These are phyloP conservation scores for Mycena latifolia DNA, from an alignment of 768 basidiomycete species.

Conservation along the genomic window DNA sequence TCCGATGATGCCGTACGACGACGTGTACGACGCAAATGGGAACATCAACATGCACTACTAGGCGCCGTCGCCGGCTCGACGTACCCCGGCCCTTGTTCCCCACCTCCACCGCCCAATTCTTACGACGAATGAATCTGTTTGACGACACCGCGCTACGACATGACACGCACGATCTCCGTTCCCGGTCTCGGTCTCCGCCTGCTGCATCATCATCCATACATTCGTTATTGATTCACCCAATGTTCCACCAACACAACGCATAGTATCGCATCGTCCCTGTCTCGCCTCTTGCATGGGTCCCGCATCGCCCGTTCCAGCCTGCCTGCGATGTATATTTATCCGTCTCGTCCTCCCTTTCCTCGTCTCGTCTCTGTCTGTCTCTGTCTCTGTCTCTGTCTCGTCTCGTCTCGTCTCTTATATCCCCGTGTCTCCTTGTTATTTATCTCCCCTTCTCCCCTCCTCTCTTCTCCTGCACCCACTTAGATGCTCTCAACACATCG, in stretches of 20 bases:
- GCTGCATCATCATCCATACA: constrained; percentile 15
- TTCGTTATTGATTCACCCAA: constrained; percentile 1
- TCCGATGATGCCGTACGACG: constrained; percentile 37
- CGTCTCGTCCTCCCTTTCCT: background rate
- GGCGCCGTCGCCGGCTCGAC: constrained; percentile 28
- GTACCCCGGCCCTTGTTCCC: background rate
- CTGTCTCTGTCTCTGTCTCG: too few species aligned
- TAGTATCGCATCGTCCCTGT: constrained; percentile 22
- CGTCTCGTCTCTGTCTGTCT: too few species aligned
- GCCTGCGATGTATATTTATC: constrained; percentile 28
- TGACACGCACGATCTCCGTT: constrained; percentile 28
- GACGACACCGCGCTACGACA: constrained; percentile 22
- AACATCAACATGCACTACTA: constrained; percentile 30
- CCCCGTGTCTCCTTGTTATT: constrained; percentile 17
- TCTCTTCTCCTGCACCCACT: too few species aligned
- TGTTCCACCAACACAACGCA: constrained; percentile 18
- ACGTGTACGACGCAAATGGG: constrained; percentile 30
- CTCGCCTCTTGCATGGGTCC: constrained; percentile 27
- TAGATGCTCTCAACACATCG: constrained; percentile 37
- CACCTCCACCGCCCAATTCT: background rate
- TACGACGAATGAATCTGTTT: constrained; percentile 14
- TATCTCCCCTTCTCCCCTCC: constrained; percentile 1
- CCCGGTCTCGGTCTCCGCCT: background rate
- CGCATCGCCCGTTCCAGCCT: constrained; percentile 18
- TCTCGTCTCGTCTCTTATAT: constrained; percentile 21